phyloP scores from a whole-genome alignment of 768 basidiomycete genomes.

The Harrya chromipes region DNA sequence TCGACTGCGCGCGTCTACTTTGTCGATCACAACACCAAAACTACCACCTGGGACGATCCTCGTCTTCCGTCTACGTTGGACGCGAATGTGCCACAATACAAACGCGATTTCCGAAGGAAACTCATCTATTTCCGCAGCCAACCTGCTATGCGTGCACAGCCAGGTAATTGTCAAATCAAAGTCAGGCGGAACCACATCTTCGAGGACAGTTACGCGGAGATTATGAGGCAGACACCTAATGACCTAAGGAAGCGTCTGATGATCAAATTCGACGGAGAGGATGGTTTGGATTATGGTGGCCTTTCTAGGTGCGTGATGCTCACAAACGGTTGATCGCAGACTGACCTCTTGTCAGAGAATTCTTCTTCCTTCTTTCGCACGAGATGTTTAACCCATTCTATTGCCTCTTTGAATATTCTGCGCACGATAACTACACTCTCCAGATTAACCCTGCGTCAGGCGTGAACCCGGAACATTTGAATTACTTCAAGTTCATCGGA shows the following conservation, averaged over 20 bases:
- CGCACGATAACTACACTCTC: constrained; percentile 99
- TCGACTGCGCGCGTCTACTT: constrained; percentile 98
- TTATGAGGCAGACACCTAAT: constrained; percentile 98
- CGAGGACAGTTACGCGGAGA: constrained; percentile 98
- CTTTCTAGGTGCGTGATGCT: constrained; percentile 70
- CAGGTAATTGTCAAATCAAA: constrained; percentile 99
- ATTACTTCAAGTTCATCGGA: constrained; percentile 99
- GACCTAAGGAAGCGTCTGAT: constrained; percentile 98
- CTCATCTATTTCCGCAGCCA: constrained; percentile 99
- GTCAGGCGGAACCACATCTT: constrained; percentile 98
- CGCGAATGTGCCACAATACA: constrained; percentile 98
- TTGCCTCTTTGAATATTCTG: constrained; percentile 99
- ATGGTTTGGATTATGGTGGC: constrained; percentile 98
- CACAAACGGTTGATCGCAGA: neutral
- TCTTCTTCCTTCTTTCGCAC: constrained; percentile 99
- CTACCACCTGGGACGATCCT: constrained; percentile 99
- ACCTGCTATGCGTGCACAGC: constrained; percentile 96
- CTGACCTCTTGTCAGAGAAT: constrained; percentile 64
- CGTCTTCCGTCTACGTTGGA: constrained; percentile 93
- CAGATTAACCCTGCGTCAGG: constrained; percentile 99
- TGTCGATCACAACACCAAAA: constrained; percentile 99
- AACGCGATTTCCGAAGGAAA: constrained; percentile 98
- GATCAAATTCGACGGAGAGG: constrained; percentile 99
- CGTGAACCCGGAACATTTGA: constrained; percentile 98
- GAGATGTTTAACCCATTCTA: constrained; percentile 99